These are phyloP conservation scores for Lactarius quietus DNA, from an alignment of 768 basidiomycete genomes.

Conservation along the genomic window DNA sequence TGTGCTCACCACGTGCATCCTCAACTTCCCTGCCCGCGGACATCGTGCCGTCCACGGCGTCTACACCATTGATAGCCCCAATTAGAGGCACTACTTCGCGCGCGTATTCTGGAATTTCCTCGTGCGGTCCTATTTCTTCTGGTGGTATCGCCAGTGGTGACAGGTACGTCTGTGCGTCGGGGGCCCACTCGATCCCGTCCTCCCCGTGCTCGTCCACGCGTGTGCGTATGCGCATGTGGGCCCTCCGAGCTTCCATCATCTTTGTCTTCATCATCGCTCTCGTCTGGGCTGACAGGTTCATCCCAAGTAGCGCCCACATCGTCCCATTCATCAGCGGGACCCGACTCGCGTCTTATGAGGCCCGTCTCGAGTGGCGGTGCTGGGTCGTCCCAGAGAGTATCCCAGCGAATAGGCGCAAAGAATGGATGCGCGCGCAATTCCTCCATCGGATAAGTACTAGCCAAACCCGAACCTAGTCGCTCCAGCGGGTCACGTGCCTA, in stretches of 20 bases:
- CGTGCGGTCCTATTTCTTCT: conserved; percentile 44
- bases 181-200: conserved; percentile 54
- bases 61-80: conserved; percentile 1
- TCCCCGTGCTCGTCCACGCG: conserved; percentile 10
- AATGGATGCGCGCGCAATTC: conserved; percentile 61
- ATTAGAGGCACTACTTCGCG: conserved; percentile 21
- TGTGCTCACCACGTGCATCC: conserved; percentile 11
- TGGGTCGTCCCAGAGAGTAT: conserved; percentile 59
- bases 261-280: conserved; percentile 23
- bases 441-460: conserved; percentile 37
- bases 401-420: conserved; percentile 59
- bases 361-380: conserved; percentile 58
- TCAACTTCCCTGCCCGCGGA: conserved; percentile 23
- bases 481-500: conserved; percentile 44
- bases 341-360: conserved; percentile 46
- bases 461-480: conserved; percentile 55
- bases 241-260: conserved; percentile 15
- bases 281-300: conserved; percentile 29
- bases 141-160: conserved; percentile 21
- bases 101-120: conserved; percentile 39
- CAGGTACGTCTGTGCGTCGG: conserved; percentile 38
- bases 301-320: conserved; percentile 57
- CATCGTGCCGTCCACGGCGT: conserved; percentile 7
- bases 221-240: neutral
- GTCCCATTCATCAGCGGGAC: conserved; percentile 40